Evolutionary conservation across 768 basidiomycete genomes (phyloP).

Genomic region (Pulveroboletus sp.): DNA sequence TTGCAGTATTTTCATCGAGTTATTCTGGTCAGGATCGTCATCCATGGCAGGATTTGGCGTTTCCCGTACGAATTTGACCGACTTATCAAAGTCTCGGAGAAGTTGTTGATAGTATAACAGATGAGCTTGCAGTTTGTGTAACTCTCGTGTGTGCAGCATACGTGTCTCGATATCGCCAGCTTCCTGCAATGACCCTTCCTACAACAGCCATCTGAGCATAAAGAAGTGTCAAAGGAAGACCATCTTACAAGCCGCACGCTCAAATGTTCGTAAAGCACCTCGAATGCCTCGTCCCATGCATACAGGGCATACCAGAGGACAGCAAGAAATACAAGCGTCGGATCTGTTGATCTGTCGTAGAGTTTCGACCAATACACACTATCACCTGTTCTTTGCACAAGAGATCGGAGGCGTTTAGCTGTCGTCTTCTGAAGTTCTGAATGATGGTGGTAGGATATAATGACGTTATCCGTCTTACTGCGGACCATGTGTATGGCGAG

Average conservation of each 20-base stretch:
- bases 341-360: slow-evolving; percentile 34
- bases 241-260: slow-evolving; percentile 18
- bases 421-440: slow-evolving; percentile 21
- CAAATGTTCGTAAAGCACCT: slow-evolving; percentile 46
- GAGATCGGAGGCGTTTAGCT: slow-evolving; percentile 26
- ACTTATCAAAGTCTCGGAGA: slow-evolving; percentile 48
- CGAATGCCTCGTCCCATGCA: slow-evolving; percentile 59
- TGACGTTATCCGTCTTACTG: slow-evolving; percentile 20
- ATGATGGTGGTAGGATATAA: slow-evolving; percentile 31
- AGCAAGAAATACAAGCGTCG: slow-evolving; percentile 51
- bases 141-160: slow-evolving; percentile 40
- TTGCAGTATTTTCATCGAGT: slow-evolving; percentile 8
- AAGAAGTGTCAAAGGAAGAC: not conserved
- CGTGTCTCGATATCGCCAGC: slow-evolving; percentile 28
- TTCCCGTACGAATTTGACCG: slow-evolving; percentile 43
- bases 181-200: slow-evolving; percentile 45
- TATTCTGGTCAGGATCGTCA: not conserved
- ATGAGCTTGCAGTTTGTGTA: slow-evolving; percentile 56
- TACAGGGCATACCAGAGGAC: slow-evolving; percentile 58
- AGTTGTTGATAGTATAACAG: slow-evolving; percentile 52
- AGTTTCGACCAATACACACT: slow-evolving; percentile 34
- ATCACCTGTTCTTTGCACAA: slow-evolving; percentile 27
- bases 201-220: not conserved
- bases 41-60: slow-evolving; percentile 49
- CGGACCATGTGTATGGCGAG: slow-evolving; percentile 51